These are phyloP conservation scores for Aspergillus sp. DNA, from an alignment of 2,329 filamentous ascomycete genomes.

Conservation along the genomic window DNA sequence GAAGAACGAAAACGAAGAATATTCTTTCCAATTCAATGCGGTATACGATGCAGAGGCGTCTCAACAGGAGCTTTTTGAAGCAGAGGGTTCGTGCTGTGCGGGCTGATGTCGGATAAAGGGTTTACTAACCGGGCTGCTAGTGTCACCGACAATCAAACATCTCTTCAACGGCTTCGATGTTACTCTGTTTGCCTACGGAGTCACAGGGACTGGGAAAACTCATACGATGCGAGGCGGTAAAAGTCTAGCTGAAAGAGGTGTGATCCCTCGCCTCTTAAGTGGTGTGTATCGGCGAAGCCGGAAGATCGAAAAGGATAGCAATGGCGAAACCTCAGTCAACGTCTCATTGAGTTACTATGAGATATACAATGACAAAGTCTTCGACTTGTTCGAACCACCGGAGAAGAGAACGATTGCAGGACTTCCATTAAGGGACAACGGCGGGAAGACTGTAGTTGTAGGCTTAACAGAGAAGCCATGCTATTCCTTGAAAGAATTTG, in stretches of 20 bases:
- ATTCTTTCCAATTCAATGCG: slow-evolving; percentile 91
- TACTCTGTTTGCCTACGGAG: slow-evolving; percentile 90
- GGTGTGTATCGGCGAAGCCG: slow-evolving; percentile 82
- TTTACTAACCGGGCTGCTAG: slow-evolving; percentile 53
- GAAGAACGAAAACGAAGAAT: slow-evolving; percentile 88
- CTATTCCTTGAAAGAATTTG: slow-evolving; percentile 85
- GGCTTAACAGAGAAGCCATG: slow-evolving; percentile 83
- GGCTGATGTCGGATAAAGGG: not conserved
- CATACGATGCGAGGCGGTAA: slow-evolving; percentile 94
- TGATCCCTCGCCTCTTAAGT: slow-evolving; percentile 84
- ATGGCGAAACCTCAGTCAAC: slow-evolving; percentile 69
- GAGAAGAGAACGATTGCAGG: slow-evolving; percentile 85
- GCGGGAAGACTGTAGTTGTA: slow-evolving; percentile 84
- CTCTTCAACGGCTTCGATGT: slow-evolving; percentile 84
- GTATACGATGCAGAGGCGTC: slow-evolving; percentile 82
- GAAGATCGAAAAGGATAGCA: slow-evolving; percentile 80
- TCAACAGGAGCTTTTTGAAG: slow-evolving; percentile 86
- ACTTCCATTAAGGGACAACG: slow-evolving; percentile 80
- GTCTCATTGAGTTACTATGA: slow-evolving; percentile 91
- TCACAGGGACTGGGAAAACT: slow-evolving; percentile 92
- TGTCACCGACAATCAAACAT: slow-evolving; percentile 86
- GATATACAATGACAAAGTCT: slow-evolving; percentile 96
- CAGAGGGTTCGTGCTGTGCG: slow-evolving; percentile 70
- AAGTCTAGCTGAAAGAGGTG: slow-evolving; percentile 80
- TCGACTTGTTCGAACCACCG: slow-evolving; percentile 82